Evolutionary conservation across 768 basidiomycete genomes (phyloP).

Genomic region (Lyophyllum semitale): DNA sequence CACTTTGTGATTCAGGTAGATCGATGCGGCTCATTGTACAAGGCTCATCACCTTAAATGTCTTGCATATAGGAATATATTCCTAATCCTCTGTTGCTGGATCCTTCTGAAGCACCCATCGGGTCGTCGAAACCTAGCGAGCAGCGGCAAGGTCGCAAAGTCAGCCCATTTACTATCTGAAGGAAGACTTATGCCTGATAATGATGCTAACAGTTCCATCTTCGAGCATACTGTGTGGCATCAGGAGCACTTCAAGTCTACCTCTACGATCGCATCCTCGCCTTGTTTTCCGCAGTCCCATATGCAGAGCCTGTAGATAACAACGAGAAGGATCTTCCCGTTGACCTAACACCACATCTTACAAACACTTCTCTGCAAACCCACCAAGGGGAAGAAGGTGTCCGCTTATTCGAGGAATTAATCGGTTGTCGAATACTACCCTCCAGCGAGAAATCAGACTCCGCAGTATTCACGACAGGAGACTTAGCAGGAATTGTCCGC

Average conservation of each 20-base stretch:
- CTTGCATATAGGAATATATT: constrained; percentile 77
- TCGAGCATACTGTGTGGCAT: constrained; percentile 82
- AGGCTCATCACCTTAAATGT: background rate
- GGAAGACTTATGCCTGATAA: background rate
- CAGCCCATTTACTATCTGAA: constrained; percentile 13
- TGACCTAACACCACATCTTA: constrained; percentile 78
- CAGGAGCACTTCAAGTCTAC: constrained; percentile 77
- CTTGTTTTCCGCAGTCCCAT: constrained; percentile 81
- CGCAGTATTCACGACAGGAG: constrained; percentile 28
- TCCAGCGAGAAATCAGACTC: constrained; percentile 4
- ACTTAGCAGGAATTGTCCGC: constrained; percentile 48
- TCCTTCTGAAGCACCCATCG: constrained; percentile 46
- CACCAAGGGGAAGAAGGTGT: constrained; percentile 71
- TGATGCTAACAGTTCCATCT: constrained; percentile 80
- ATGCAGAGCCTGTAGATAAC: constrained; percentile 46
- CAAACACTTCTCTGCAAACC: constrained; percentile 88
- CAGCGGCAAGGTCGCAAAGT: constrained; percentile 63
- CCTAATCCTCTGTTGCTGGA: constrained; percentile 76
- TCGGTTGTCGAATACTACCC: constrained; percentile 60
- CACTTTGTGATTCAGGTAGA: constrained; percentile 95
- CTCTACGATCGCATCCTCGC: constrained; percentile 84
- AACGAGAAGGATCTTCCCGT: constrained; percentile 27
- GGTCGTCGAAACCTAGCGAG: constrained; percentile 15
- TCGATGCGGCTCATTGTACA: constrained; percentile 1
- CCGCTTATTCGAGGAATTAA: constrained; percentile 76